phyloP scores from a whole-genome alignment of 768 basidiomycete genomes.

The Tephrocybe rancida region DNA sequence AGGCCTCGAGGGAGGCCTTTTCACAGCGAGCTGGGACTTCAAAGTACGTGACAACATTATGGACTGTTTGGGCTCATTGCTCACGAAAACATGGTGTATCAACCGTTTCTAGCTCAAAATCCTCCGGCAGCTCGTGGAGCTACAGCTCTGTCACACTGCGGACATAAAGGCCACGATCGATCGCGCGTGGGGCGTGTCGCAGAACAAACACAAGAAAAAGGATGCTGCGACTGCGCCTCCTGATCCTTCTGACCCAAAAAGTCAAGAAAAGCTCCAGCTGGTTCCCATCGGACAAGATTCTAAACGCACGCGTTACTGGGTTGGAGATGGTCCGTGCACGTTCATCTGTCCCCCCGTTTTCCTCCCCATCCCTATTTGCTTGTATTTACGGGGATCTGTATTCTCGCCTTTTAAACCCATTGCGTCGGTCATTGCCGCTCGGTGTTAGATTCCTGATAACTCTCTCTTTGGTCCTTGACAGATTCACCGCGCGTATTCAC shows the following conservation, averaged over 20 bases:
- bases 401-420: conserved; percentile 45
- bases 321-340: conserved; percentile 83
- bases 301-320: conserved; percentile 81
- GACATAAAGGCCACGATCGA: conserved; percentile 76
- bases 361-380: conserved; percentile 57
- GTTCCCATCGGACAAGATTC: conserved; percentile 78
- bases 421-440: conserved; percentile 38
- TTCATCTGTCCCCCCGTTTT: conserved; percentile 27
- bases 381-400: conserved; percentile 63
- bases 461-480: conserved; percentile 34
- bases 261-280: conserved; percentile 65
- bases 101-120: conserved; percentile 65
- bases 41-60: conserved; percentile 55
- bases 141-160: conserved; percentile 71
- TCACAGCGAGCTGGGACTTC: conserved; percentile 77
- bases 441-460: conserved; percentile 30
- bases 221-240: conserved; percentile 58
- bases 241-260: conserved; percentile 62
- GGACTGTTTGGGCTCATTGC: conserved; percentile 11
- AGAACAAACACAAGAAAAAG: conserved; percentile 85
- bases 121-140: conserved; percentile 81
- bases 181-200: conserved; percentile 84
- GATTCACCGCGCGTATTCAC: conserved; percentile 85
- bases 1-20: conserved; percentile 70
- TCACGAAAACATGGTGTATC: conserved; percentile 17